Evolutionary conservation across 257 asterid genomes (phyloP).

Genomic region (Jacaranda copaia): DNA sequence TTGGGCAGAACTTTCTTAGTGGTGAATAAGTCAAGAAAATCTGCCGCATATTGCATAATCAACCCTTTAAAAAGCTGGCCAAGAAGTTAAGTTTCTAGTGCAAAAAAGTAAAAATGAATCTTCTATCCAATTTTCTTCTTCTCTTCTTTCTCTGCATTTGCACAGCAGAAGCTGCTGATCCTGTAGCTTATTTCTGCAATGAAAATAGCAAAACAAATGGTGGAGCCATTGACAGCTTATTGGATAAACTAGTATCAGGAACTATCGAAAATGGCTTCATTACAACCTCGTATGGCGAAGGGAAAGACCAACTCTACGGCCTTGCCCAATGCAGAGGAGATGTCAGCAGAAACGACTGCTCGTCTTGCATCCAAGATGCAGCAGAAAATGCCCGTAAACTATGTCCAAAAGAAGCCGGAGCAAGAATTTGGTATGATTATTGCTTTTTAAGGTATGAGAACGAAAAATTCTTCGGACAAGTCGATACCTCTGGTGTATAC

Average conservation of each 20-base stretch:
- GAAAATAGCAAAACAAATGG: slow-evolving; percentile 37
- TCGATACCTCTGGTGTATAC: slow-evolving; percentile 56
- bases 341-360: slow-evolving; percentile 58
- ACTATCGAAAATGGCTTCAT: slow-evolving; percentile 52
- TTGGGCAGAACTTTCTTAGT: neutral
- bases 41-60: neutral
- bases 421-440: slow-evolving; percentile 73
- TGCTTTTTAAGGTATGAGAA: slow-evolving; percentile 68
- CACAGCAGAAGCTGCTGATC: slow-evolving; percentile 60
- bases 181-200: slow-evolving; percentile 51
- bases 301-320: slow-evolving; percentile 50
- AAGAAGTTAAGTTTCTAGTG: neutral
- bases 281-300: slow-evolving; percentile 55
- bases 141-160: slow-evolving; percentile 35
- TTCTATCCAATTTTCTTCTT: slow-evolving; percentile 30
- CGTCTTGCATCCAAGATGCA: slow-evolving; percentile 66
- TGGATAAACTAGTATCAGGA: slow-evolving; percentile 50
- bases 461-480: slow-evolving; percentile 49
- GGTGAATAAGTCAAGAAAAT: slow-evolving; percentile 24
- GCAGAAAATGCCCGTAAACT: slow-evolving; percentile 38
- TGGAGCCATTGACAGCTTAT: slow-evolving; percentile 44
- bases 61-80: too few species aligned
- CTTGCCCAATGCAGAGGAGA: slow-evolving; percentile 89
- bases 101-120: slow-evolving; percentile 46
- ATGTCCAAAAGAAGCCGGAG: slow-evolving; percentile 61